Conservation (phyloP, 2,329 filamentous ascomycete genomes). For the Penicillium occitanis region DNA sequence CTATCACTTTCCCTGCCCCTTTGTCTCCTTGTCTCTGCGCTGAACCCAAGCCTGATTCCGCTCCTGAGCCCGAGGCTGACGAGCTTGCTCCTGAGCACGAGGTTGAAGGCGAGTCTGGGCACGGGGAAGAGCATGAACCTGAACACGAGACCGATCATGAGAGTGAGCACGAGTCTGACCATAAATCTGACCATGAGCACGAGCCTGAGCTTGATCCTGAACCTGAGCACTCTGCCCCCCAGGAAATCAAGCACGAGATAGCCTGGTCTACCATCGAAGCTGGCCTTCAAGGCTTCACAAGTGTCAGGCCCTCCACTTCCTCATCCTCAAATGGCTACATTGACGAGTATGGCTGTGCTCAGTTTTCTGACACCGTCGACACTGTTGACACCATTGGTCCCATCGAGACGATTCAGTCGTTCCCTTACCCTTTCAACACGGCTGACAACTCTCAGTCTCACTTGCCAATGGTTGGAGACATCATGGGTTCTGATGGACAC, state of each 20-base stretch:
- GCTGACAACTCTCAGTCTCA: neutral
- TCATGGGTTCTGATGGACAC: neutral
- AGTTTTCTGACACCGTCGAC: neutral
- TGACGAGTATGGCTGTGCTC: neutral
- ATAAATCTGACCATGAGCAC: neutral
- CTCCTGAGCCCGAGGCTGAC: neutral
- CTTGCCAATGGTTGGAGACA: neutral
- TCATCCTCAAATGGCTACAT: neutral
- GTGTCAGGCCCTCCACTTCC: neutral
- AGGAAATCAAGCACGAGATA: neutral
- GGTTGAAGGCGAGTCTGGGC: neutral
- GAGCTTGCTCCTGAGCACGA: neutral
- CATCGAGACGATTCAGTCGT: neutral
- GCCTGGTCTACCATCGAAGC: neutral
- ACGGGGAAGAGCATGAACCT: neutral
- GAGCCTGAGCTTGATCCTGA: neutral
- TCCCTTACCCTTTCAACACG: neutral
- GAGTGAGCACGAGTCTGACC: neutral
- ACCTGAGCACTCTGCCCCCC: neutral
- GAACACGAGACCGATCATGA: neutral
- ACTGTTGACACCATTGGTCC: neutral
- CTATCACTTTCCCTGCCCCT: neutral
- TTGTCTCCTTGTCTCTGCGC: neutral
- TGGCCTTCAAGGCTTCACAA: neutral
- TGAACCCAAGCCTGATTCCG: neutral